Evolutionary conservation across 2,329 filamentous ascomycete species (phyloP).

Genomic region (Fusarium sp.): DNA sequence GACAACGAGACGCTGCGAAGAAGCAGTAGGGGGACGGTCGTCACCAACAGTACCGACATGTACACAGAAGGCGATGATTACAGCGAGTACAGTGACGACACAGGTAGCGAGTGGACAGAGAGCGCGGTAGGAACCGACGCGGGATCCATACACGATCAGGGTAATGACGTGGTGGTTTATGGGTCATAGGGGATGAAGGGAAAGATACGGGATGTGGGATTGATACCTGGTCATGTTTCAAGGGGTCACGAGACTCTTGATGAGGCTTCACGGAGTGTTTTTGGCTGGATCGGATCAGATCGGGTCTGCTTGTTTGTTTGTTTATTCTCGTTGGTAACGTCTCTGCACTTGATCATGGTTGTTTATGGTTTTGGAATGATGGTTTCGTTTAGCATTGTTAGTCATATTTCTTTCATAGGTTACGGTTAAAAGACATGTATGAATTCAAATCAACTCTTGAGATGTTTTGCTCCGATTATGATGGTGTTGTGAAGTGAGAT

Average conservation of each 20-base stretch:
- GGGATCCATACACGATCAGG: slow-evolving; percentile 46
- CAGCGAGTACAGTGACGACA: slow-evolving; percentile 57
- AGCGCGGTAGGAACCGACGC: slow-evolving; percentile 51
- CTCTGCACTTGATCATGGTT: neutral
- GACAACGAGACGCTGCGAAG: slow-evolving; percentile 64
- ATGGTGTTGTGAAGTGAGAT: neutral
- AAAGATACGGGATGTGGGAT: slow-evolving; percentile 14
- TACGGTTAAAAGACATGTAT: slow-evolving; percentile 19
- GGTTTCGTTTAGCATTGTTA: neutral
- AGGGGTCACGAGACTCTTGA: slow-evolving; percentile 8
- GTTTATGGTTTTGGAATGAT: neutral
- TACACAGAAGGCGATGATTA: slow-evolving; percentile 54
- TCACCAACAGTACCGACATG: slow-evolving; percentile 55
- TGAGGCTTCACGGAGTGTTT: slow-evolving; percentile 5
- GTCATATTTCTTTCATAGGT: neutral
- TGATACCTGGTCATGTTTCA: slow-evolving; percentile 28
- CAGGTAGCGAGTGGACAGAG: slow-evolving; percentile 63
- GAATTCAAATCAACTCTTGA: slow-evolving; percentile 18
- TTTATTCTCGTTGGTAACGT: neutral
- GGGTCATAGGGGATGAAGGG: slow-evolving; percentile 38
- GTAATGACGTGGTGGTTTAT: slow-evolving; percentile 52
- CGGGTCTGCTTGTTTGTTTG: neutral
- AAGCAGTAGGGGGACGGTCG: slow-evolving; percentile 62
- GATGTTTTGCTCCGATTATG: neutral
- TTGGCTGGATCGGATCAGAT: neutral